A percentile compares a stretch with the other conserved stretches of the same genome.
Evolutionary conservation across 768 basidiomycete genomes (phyloP).

Genomic region (Psilocybe tampanensis): DNA sequence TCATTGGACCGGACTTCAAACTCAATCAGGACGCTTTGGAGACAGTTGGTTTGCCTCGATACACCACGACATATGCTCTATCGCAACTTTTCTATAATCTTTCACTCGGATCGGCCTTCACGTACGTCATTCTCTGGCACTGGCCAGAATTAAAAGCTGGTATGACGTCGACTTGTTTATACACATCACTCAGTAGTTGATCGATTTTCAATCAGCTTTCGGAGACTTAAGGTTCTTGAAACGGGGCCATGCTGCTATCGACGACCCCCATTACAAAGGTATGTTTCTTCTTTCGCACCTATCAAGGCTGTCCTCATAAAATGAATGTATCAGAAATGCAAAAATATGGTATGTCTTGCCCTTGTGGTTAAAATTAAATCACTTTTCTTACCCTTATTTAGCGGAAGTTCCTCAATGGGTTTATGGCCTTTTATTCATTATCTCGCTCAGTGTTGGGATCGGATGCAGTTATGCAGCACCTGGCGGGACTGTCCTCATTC

Average conservation of each 20-base stretch:
- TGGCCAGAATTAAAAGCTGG: slow-evolving; percentile 50
- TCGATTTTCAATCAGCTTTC: slow-evolving; percentile 46
- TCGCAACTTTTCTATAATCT: slow-evolving; percentile 53
- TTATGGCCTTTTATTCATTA: slow-evolving; percentile 45
- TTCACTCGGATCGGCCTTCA: slow-evolving; percentile 50
- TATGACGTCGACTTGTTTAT: too few relatives aligned
- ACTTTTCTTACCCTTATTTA: slow-evolving; percentile 4
- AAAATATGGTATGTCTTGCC: slow-evolving; percentile 38
- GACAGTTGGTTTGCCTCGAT: slow-evolving; percentile 47
- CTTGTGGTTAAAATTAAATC: neutral
- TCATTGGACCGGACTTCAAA: slow-evolving; percentile 51
- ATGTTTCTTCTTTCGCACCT: neutral
- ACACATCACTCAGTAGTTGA: too few relatives aligned
- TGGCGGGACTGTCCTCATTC: slow-evolving; percentile 44
- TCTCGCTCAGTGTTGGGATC: slow-evolving; percentile 50
- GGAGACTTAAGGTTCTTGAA: slow-evolving; percentile 42
- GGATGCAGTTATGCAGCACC: slow-evolving; percentile 43
- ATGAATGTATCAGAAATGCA: slow-evolving; percentile 41
- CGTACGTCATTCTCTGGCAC: slow-evolving; percentile 53
- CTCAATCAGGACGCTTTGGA: slow-evolving; percentile 54
- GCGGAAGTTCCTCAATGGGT: slow-evolving; percentile 57
- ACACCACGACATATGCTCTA: slow-evolving; percentile 50
- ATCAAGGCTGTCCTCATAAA: neutral
- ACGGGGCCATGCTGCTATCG: slow-evolving; percentile 38
- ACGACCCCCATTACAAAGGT: slow-evolving; percentile 54